Evolutionary conservation across 2,329 filamentous ascomycete genomes (phyloP).

Genomic region (Monilinia fructigena): DNA sequence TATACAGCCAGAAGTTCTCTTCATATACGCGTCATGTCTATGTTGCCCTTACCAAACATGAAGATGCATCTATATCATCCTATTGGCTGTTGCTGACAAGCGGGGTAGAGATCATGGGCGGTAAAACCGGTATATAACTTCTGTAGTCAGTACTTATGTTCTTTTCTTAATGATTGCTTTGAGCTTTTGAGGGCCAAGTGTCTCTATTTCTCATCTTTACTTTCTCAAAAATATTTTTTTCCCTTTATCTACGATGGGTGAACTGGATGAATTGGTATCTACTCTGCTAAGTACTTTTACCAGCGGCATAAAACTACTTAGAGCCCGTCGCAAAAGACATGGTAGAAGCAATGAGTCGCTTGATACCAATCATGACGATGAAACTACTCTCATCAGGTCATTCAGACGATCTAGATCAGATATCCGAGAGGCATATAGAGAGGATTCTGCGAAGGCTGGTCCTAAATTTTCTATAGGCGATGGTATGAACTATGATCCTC

Average conservation of each 20-base stretch:
- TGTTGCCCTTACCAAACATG: slow-evolving; percentile 6
- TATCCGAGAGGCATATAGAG: slow-evolving; percentile 47
- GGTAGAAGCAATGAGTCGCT: slow-evolving; percentile 12
- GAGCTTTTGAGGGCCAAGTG: not conserved
- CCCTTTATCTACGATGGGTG: slow-evolving; percentile 39
- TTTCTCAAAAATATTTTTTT: not conserved
- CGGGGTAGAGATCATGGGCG: slow-evolving; percentile 12
- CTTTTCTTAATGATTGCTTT: not conserved
- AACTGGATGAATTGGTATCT: slow-evolving; percentile 47
- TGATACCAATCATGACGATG: not conserved
- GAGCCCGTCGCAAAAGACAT: slow-evolving; percentile 43
- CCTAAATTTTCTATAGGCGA: slow-evolving; percentile 49
- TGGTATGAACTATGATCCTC: slow-evolving; percentile 42
- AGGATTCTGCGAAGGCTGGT: slow-evolving; percentile 45
- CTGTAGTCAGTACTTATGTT: not conserved
- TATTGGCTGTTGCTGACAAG: slow-evolving; percentile 5
- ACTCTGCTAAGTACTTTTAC: slow-evolving; percentile 50
- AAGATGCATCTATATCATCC: not conserved
- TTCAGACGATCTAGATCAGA: slow-evolving; percentile 36
- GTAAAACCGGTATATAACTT: slow-evolving; percentile 12
- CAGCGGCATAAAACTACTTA: slow-evolving; percentile 38
- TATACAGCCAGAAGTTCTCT: not conserved
- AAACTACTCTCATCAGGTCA: slow-evolving; percentile 43
- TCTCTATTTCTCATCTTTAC: not conserved
- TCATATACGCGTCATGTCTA: not conserved